Base-by-base conservation (phyloP, 768 basidiomycete species). In the Hericium erinaceus region DNA sequence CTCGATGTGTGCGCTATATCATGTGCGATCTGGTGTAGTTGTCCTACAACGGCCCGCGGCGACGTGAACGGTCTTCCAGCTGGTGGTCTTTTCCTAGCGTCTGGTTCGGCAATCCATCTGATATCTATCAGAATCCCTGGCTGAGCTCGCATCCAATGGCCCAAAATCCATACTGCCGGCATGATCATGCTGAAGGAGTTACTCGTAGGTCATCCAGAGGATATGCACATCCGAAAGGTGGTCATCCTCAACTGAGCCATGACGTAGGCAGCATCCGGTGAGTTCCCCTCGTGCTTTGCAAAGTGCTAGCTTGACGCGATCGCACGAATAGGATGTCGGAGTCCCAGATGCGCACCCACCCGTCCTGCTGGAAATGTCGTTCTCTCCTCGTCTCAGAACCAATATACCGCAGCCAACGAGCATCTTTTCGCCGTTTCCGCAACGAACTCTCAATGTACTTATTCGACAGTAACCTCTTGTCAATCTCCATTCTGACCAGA, bases 261-360 rank as follows among this genome's bases (percentile, higher is more conserved):
- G 74, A 72, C 60, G 71, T 84, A 3, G 82, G 79, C 16, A 82
- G 83, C 12, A 67, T 84, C 53, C 84, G 83, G 83, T 77, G 59
- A 41, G 70, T 56, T 9, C 11, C 26, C 48, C 39, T 20, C 37
- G 9, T 39, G 3, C 16, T 18, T 16, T 22, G 22, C 22, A 2
- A 22, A 22, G 22, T 22, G 22, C 22, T 22, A 22, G 22, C 22
- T 22, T 54, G 50, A 51, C 15, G 18, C 18, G 13, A 15, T 6
- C 15, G 54, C 10, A 11, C 15, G 28, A 15, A 20, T 16, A 24
- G 15, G 24, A 18, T 77, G 2, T 68, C 69, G 10, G 74, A 76
- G 2, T 57, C 61, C 4, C 59, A 64, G 4, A 54, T 2, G 63
- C 70, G 2, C 61, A 64, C 20, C 78, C 79, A 16, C 81, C 81